Evolutionary conservation across 805 yeast species (phyloP), one percentile per base, ranked within the genome.

Genomic region (Metschnikowia borealis): DNA sequence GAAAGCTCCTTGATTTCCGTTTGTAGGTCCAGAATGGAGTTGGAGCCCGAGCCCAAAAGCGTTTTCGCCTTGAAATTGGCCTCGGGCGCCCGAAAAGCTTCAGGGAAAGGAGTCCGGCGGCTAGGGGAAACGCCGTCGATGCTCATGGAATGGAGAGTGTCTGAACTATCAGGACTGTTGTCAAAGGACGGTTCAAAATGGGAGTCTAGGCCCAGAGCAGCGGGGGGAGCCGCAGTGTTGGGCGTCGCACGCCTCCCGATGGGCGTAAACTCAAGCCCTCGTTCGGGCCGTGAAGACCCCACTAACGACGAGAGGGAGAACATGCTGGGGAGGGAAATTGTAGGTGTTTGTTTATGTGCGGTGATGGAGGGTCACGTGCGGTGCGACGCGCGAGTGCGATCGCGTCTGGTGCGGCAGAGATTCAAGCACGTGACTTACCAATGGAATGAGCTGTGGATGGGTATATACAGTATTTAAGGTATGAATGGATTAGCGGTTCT

Each of bases 1-100:
- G 69, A 64, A 32, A 76, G 63, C 50, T 62, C 61, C 38, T 62
- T 64, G 62, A 53, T 50, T 34, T 60, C 58, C 3, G 56, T 57
- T 47, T 61, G 66, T 35, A 57, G 58, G 29, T 54, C 62, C 46
- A 61, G 64, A 36, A 63, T 62, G 15, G 66, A 60, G 34, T 54
- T 60, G 38, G 54, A 32, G 15, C 55, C 55, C 38, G 46, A 37
- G 31, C 46, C 49, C 33, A 51, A 42, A 5, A 52, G 48, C 10
- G 47, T 5, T 5, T 26, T 18, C 14, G 35, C 10, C 47, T 34
- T 36, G 26, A 35, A 44, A 18, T 8, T 21, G 26, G 38, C n/a
- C 2, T 44, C 46, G 2, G 39, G 40, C 1, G 32, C 34, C 14
- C 40, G 46, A 2, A 41, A 6, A 1, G 45, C 29, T 17, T 47